Percentiles rank a stretch among this genome's conserved stretches.
Evolutionary conservation across 768 basidiomycete genomes (phyloP).

Genomic region (Termitomyces sp.): DNA sequence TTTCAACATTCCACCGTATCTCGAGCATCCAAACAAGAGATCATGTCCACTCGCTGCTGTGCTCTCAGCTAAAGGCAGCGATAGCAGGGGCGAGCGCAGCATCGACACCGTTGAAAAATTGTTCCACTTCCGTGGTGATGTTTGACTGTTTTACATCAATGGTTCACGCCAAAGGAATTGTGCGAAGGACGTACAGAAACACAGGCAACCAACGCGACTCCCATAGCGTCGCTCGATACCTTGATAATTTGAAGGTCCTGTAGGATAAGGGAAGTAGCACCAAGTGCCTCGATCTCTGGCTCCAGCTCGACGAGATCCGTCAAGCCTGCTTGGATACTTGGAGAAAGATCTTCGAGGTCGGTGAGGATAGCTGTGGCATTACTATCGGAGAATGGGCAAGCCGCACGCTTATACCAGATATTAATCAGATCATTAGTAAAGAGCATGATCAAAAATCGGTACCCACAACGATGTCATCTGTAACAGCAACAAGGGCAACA

Average conservation of each 20-base stretch:
- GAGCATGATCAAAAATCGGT: background rate
- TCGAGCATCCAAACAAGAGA: background rate
- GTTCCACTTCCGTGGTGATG: conserved; percentile 11
- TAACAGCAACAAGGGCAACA: conserved; percentile 17
- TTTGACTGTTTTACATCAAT: conserved; percentile 10
- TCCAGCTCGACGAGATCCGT: conserved; percentile 16
- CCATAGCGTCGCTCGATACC: conserved; percentile 14
- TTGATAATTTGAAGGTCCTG: conserved; percentile 22
- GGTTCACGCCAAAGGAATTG: no score
- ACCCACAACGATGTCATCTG: conserved; percentile 21
- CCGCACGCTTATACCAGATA: conserved; percentile 11
- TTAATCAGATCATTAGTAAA: background rate
- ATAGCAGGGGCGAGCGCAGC: conserved; percentile 18
- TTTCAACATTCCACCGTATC: background rate
- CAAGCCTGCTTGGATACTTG: conserved; percentile 20
- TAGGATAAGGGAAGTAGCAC: conserved; percentile 21
- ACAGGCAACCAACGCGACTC: conserved; percentile 16
- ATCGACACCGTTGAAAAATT: conserved; percentile 10
- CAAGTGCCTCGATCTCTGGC: conserved; percentile 20
- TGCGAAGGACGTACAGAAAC: conserved; percentile 18
- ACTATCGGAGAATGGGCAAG: conserved; percentile 15
- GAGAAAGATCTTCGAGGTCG: conserved; percentile 17
- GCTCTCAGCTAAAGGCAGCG: conserved; percentile 6
- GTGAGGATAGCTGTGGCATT: conserved; percentile 20
- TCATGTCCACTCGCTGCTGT: background rate